Conservation (phyloP, 2,329 filamentous ascomycete genomes). For the Aureobasidium sp. region DNA sequence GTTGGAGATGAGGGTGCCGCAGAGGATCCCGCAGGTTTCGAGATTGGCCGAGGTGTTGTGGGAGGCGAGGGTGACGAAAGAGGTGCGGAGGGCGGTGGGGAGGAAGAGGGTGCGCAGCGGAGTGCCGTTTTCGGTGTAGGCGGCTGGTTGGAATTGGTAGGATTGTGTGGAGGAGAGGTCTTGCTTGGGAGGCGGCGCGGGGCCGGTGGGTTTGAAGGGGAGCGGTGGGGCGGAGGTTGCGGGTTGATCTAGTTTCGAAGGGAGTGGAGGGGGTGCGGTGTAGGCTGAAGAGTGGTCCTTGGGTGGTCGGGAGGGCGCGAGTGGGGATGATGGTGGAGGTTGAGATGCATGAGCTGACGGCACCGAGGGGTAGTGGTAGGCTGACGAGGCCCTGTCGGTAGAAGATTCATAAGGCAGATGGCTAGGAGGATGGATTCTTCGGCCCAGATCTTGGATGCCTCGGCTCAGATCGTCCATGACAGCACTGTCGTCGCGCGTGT, state of each 20-base stretch:
- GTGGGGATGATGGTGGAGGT: constrained; percentile 19
- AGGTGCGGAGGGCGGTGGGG: constrained; percentile 63
- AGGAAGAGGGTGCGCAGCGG: constrained; percentile 84
- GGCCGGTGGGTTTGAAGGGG: constrained; percentile 1
- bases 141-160: constrained; percentile 75
- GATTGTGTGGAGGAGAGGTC: constrained; percentile 45
- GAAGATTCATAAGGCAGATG: not conserved
- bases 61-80: constrained; percentile 67
- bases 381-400: constrained; percentile 15
- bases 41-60: constrained; percentile 74
- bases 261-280: constrained; percentile 21
- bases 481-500: constrained; percentile 31
- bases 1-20: constrained; percentile 84
- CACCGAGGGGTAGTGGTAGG: constrained; percentile 41
- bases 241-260: constrained; percentile 24
- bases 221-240: not conserved
- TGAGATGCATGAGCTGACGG: constrained; percentile 26
- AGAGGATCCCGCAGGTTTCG: constrained; percentile 92
- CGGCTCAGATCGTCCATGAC: constrained; percentile 17
- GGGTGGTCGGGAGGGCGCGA: constrained; percentile 23
- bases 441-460: constrained; percentile 10
- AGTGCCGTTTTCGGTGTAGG: constrained; percentile 82
- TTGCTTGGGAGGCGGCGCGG: constrained; percentile 26
- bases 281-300: not conserved
- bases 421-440: not conserved